Percentiles rank a stretch among this genome's conserved stretches.
Conservation (phyloP, 257 asterid species). For the Solanum piurae region DNA sequence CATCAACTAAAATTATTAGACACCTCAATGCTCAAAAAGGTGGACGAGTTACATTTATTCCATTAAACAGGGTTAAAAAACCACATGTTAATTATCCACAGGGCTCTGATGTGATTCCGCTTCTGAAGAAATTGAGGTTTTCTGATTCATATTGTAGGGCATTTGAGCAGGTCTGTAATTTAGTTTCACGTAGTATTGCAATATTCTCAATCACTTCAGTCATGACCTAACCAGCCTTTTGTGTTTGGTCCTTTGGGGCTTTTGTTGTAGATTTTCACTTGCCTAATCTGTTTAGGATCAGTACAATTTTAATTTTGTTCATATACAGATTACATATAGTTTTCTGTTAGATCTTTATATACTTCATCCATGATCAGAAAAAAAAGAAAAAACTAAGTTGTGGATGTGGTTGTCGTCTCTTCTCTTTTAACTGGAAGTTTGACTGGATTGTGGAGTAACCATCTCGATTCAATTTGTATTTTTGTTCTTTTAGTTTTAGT, state of each 20-base stretch:
- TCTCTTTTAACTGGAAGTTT: not conserved
- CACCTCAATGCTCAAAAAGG: conserved; percentile 95
- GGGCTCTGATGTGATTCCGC: conserved; percentile 82
- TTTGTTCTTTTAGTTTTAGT: not conserved
- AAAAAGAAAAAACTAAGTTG: not conserved
- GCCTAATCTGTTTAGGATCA: not conserved
- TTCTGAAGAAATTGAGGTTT: conserved; percentile 62
- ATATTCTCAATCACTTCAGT: not conserved
- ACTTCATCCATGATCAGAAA: not conserved
- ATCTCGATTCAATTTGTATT: not conserved
- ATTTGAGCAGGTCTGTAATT: conserved; percentile 63
- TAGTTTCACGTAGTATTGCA: not conserved
- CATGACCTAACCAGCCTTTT: not conserved
- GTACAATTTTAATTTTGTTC: not conserved
- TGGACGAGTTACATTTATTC: conserved; percentile 95
- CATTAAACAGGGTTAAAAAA: conserved; percentile 87
- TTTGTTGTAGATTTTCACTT: not conserved
- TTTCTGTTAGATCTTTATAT: not conserved
- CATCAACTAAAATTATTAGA: conserved; percentile 77
- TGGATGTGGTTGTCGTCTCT: not conserved
- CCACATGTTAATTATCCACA: conserved; percentile 74
- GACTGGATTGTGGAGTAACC: not conserved
- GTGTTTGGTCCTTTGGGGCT: not conserved
- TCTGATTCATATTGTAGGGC: conserved; percentile 47
- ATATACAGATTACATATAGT: not conserved